phyloP scores from a whole-genome alignment of 108 stramenopile genomes.

The Craspedostauros australis region DNA sequence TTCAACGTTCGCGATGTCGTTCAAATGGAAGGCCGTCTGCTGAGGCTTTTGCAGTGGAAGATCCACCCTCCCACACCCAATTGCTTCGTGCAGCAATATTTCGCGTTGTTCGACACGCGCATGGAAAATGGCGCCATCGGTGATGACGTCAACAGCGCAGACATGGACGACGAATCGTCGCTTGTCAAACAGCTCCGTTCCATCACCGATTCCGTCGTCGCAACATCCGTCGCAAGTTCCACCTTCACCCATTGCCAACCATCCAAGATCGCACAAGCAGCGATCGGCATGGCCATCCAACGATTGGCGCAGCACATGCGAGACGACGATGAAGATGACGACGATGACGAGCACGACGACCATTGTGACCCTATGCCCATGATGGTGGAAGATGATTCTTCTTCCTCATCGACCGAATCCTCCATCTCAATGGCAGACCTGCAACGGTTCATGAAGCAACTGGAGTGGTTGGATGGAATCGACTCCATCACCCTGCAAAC shows the following conservation, averaged over 20 bases:
- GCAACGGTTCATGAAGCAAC: too few relatives aligned
- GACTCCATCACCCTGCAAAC: too few relatives aligned
- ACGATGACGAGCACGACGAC: neutral
- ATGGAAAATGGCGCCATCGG: too few relatives aligned
- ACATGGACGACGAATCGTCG: neutral
- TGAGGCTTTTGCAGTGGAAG: conserved; percentile 7
- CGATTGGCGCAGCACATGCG: neutral
- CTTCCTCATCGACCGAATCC: too few relatives aligned
- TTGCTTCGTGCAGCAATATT: conserved; percentile 20
- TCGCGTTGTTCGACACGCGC: conserved; percentile 14
- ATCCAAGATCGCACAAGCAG: conserved; percentile 3
- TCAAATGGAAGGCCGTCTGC: conserved; percentile 14
- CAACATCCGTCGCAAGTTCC: too few relatives aligned
- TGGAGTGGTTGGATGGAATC: too few relatives aligned
- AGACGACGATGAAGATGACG: neutral
- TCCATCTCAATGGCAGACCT: too few relatives aligned
- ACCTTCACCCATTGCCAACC: neutral
- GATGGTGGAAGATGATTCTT: too few relatives aligned
- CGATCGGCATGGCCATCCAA: conserved; percentile 7
- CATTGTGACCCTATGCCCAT: too few relatives aligned
- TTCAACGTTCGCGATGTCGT: conserved; percentile 18
- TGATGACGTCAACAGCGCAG: neutral
- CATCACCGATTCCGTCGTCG: too few relatives aligned
- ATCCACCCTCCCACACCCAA: conserved; percentile 15
- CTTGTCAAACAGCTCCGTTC: too few relatives aligned